These are phyloP conservation scores for Pseudogymnoascus sp. DNA, from an alignment of 2,329 filamentous ascomycete species.

Conservation along the genomic window DNA sequence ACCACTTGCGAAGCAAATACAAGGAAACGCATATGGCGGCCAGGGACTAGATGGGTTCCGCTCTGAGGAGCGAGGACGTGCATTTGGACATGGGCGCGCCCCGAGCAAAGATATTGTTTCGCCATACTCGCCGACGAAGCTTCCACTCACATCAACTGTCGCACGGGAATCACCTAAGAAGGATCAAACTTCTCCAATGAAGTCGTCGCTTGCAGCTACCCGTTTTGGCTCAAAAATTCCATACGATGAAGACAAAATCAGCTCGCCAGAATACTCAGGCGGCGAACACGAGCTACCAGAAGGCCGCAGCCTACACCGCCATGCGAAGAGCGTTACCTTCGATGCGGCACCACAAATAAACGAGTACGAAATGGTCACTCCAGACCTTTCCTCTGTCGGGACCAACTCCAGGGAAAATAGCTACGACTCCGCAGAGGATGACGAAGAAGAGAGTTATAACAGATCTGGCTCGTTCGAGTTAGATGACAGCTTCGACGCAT, in stretches of 20 bases:
- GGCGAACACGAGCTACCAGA: constrained; percentile 52
- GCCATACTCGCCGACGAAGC: constrained; percentile 38
- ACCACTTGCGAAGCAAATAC: constrained; percentile 65
- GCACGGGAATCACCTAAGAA: constrained; percentile 49
- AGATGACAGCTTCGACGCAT: constrained; percentile 88
- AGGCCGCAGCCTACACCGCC: constrained; percentile 64
- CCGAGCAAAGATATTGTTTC: constrained; percentile 56
- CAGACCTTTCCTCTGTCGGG: constrained; percentile 85
- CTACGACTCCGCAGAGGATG: constrained; percentile 75
- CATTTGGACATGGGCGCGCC: constrained; percentile 38
- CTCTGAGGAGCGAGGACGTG: constrained; percentile 37
- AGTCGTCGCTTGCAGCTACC: constrained; percentile 72
- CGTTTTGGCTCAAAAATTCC: constrained; percentile 52
- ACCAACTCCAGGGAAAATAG: constrained; percentile 88
- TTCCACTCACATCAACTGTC: constrained; percentile 32
- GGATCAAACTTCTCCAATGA: constrained; percentile 70
- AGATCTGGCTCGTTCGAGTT: constrained; percentile 47
- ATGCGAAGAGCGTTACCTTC: constrained; percentile 96
- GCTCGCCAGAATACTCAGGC: constrained; percentile 59
- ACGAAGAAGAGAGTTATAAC: constrained; percentile 53
- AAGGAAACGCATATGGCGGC: constrained; percentile 61
- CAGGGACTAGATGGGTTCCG: constrained; percentile 45
- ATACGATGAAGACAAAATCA: constrained; percentile 60
- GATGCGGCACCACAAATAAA: constrained; percentile 90
- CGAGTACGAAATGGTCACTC: constrained; percentile 96